These are phyloP conservation scores for Mallotus repandus DNA, from an alignment of 441 rosid genomes.

Conservation along the genomic window DNA sequence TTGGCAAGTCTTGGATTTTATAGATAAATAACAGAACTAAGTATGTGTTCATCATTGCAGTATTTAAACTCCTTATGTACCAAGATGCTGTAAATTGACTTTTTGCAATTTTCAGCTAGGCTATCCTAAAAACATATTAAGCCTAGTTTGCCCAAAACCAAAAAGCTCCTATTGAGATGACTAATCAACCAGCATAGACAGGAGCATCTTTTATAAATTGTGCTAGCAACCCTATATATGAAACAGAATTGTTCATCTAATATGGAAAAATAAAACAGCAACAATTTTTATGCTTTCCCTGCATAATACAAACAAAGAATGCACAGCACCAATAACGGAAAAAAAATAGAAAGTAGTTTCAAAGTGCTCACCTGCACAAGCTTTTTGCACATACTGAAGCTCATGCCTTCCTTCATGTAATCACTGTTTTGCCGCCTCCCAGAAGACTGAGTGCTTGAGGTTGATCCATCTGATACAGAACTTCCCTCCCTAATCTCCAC, in stretches of 20 bases:
- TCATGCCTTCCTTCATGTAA: slow-evolving; percentile 59
- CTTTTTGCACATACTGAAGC: slow-evolving; percentile 89
- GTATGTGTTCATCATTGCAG: neutral
- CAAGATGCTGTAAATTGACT: no score
- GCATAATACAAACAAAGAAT: neutral
- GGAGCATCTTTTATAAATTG: neutral
- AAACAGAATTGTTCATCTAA: neutral
- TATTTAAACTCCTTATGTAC: neutral
- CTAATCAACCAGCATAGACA: no score
- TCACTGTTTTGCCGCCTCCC: slow-evolving; percentile 40
- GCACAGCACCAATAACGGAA: neutral
- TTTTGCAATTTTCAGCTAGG: no score
- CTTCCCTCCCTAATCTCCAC: slow-evolving; percentile 44
- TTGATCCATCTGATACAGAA: slow-evolving; percentile 40
- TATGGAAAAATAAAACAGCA: neutral
- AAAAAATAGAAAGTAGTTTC: neutral
- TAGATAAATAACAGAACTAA: neutral
- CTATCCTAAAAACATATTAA: neutral
- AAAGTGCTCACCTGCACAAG: slow-evolving; percentile 69
- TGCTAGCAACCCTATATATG: neutral
- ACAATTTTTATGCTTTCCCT: neutral
- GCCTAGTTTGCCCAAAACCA: neutral
- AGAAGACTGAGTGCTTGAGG: slow-evolving; percentile 35
- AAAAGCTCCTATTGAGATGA: no score
- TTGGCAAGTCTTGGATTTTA: neutral